Evolutionary conservation across 768 basidiomycete species (phyloP).

Genomic region (Pleurotus cornucopiae): DNA sequence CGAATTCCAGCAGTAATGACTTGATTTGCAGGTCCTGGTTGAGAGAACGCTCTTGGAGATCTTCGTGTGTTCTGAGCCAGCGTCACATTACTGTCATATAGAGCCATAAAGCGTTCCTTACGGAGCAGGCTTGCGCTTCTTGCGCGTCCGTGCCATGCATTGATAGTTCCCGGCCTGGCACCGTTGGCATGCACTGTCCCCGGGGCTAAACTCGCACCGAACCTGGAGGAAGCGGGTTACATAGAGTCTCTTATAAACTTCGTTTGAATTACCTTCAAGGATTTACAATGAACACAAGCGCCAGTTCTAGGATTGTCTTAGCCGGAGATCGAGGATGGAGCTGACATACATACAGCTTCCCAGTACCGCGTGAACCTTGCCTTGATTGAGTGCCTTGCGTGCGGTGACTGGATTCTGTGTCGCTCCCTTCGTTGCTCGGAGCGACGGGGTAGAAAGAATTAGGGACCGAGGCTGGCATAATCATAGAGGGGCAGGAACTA

Average conservation of each 20-base stretch:
- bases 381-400: not conserved
- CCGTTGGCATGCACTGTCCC: constrained; percentile 42
- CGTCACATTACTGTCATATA: not conserved
- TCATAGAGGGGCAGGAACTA: not conserved
- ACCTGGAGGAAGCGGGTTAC: constrained; percentile 28
- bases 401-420: constrained; percentile 1
- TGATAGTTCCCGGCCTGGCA: constrained; percentile 43
- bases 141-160: constrained; percentile 44
- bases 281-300: constrained; percentile 56
- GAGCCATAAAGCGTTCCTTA: constrained; percentile 21
- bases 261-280: constrained; percentile 37
- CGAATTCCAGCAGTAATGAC: constrained; percentile 37
- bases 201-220: constrained; percentile 43
- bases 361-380: not conserved
- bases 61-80: constrained; percentile 46
- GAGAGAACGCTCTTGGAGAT: constrained; percentile 41
- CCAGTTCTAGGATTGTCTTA: constrained; percentile 31
- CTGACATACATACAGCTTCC: constrained; percentile 2
- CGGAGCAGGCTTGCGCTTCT: constrained; percentile 58
- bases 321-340: not conserved
- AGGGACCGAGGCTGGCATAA: not conserved
- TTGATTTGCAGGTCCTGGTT: constrained; percentile 44
- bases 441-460: not conserved
- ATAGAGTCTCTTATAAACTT: constrained; percentile 5
- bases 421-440: not conserved